These are phyloP conservation scores for Neurospora sp. DNA, from an alignment of 2,329 filamentous ascomycete species.

Conservation along the genomic window DNA sequence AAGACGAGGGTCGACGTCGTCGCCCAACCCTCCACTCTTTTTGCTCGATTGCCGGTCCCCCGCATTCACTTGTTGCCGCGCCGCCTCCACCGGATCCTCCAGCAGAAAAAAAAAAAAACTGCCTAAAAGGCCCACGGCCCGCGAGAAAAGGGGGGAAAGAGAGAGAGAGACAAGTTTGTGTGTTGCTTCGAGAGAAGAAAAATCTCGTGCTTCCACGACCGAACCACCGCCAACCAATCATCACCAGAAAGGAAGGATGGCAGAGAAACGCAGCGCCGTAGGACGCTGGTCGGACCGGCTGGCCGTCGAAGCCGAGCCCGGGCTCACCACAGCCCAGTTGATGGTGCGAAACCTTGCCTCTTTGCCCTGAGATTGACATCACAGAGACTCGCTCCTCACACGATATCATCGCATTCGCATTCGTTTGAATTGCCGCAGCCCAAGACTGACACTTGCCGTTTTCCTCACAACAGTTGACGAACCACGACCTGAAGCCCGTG, in stretches of 20 bases:
- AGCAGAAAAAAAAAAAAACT: not conserved
- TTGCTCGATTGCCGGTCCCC: not conserved
- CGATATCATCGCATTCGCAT: not conserved
- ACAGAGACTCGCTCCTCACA: not conserved
- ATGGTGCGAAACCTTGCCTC: slow-evolving; percentile 43
- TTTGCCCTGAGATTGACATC: not conserved
- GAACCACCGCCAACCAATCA: slow-evolving; percentile 4
- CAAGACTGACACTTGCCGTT: not conserved
- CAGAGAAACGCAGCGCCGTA: slow-evolving; percentile 23
- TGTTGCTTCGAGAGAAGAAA: not conserved
- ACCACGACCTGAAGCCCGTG: slow-evolving; percentile 72
- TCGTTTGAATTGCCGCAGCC: not conserved
- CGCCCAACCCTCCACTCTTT: not conserved
- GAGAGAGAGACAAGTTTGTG: not conserved
- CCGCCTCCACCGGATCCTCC: no score
- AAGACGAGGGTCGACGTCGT: not conserved
- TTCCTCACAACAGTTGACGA: slow-evolving; percentile 49
- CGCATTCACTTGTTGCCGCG: no score
- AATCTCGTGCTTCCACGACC: not conserved
- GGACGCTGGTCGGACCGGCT: slow-evolving; percentile 46
- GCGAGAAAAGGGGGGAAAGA: not conserved
- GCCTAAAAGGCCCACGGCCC: not conserved
- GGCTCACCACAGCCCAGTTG: slow-evolving; percentile 66
- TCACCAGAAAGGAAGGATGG: slow-evolving; percentile 16
- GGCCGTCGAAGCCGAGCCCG: slow-evolving; percentile 64